Percentiles rank a stretch among this genome's conserved stretches.
These are phyloP conservation scores for Eustoma russellianum DNA, from an alignment of 257 asterid species.

Conservation along the genomic window DNA sequence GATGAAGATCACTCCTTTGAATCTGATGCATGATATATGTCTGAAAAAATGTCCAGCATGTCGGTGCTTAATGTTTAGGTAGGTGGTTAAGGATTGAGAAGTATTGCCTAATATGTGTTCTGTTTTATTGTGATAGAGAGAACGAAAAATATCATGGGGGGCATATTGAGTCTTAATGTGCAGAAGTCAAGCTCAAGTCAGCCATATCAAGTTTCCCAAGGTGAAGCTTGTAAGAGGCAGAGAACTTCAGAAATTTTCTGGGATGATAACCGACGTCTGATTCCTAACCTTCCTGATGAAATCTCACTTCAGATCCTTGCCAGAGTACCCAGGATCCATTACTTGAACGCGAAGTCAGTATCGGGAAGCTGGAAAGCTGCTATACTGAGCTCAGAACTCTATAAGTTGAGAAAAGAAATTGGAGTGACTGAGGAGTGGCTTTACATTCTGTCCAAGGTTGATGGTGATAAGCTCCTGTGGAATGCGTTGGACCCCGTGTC, in stretches of 20 bases:
- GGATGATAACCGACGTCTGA: slow-evolving; percentile 55
- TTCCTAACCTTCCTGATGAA: slow-evolving; percentile 82
- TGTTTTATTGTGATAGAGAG: neutral
- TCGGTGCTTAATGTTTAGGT: too few relatives aligned
- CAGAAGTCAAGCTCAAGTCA: slow-evolving; percentile 27
- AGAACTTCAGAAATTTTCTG: slow-evolving; percentile 48
- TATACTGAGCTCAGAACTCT: slow-evolving; percentile 48
- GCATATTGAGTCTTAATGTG: slow-evolving; percentile 45
- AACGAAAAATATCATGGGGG: slow-evolving; percentile 42
- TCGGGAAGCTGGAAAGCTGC: slow-evolving; percentile 73
- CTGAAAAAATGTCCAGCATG: too few relatives aligned
- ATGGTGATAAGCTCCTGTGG: slow-evolving; percentile 60
- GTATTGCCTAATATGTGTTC: neutral
- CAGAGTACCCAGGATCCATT: slow-evolving; percentile 50
- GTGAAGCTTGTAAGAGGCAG: slow-evolving; percentile 62
- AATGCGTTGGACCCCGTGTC: slow-evolving; percentile 73
- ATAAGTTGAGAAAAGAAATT: slow-evolving; percentile 53
- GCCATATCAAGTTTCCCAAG: slow-evolving; percentile 30
- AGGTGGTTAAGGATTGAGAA: neutral
- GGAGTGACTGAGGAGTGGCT: slow-evolving; percentile 79
- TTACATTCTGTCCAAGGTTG: slow-evolving; percentile 55
- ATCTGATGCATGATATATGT: too few relatives aligned
- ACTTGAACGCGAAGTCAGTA: slow-evolving; percentile 50
- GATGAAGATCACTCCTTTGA: too few relatives aligned
- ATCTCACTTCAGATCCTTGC: slow-evolving; percentile 78